These are phyloP conservation scores for Pogostemon cablin DNA, from an alignment of 257 asterid genomes.

Conservation along the genomic window DNA sequence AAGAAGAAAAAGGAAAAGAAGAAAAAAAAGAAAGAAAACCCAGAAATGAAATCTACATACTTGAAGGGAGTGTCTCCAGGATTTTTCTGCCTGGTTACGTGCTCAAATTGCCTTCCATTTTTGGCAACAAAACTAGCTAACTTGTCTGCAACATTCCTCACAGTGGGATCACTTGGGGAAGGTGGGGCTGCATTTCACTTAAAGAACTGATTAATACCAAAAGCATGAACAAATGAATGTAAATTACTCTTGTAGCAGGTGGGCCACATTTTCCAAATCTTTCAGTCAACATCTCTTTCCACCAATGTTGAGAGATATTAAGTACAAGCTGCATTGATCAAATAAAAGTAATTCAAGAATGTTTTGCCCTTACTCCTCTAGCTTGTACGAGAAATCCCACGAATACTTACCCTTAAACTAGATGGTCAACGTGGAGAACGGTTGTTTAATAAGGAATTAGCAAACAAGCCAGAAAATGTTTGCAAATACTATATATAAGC, in stretches of 20 bases:
- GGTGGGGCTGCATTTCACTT: conserved; percentile 97
- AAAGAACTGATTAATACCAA: conserved; percentile 93
- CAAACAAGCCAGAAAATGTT: conserved; percentile 10
- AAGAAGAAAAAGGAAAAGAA: no score
- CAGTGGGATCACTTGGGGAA: conserved; percentile 93
- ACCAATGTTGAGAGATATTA: conserved; percentile 66
- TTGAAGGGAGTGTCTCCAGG: conserved; percentile 97
- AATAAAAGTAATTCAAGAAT: conserved; percentile 68
- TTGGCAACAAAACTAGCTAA: conserved; percentile 96
- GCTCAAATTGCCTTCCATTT: conserved; percentile 93
- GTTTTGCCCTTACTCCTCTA: conserved; percentile 46
- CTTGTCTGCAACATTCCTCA: conserved; percentile 88
- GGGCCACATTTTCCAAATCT: conserved; percentile 81
- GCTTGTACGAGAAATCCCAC: conserved; percentile 34
- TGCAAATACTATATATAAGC: background rate
- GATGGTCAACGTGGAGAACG: conserved; percentile 8
- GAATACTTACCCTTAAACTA: conserved; percentile 32
- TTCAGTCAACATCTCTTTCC: conserved; percentile 85
- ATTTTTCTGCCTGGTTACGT: conserved; percentile 84
- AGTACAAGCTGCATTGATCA: conserved; percentile 85
- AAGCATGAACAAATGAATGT: conserved; percentile 78
- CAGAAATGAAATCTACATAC: conserved; percentile 49
- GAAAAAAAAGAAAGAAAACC: background rate
- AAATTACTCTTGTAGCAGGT: conserved; percentile 88
- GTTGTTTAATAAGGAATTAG: conserved; percentile 8